phyloP scores from a whole-genome alignment of 129 eudicot genomes.

The Flaveria brownii region DNA sequence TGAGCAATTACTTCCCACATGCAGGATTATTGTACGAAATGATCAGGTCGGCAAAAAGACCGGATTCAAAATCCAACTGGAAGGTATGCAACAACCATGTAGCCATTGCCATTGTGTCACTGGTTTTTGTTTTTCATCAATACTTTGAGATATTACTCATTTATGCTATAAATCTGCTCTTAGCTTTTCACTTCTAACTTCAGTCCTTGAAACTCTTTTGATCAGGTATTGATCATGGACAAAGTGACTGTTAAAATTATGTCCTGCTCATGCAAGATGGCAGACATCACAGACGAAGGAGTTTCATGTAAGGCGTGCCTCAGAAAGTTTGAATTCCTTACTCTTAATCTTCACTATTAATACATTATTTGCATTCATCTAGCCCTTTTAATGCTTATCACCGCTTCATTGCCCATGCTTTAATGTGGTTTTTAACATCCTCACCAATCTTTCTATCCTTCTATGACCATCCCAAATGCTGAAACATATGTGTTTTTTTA shows the following conservation, averaged over 20 bases:
- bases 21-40: conserved; percentile 87
- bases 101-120: conserved; percentile 12
- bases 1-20: conserved; percentile 10
- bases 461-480: conserved; percentile 2
- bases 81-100: conserved; percentile 57
- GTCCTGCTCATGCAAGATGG: conserved; percentile 96
- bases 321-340: conserved; percentile 28
- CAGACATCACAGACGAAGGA: conserved; percentile 95
- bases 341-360: conserved; percentile 6
- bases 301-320: conserved; percentile 86
- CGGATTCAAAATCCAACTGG: conserved; percentile 85
- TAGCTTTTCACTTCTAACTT: neutral
- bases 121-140: neutral
- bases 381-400: conserved; percentile 5
- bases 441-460: conserved; percentile 11
- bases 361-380: neutral
- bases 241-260: conserved; percentile 78
- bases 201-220: conserved; percentile 24
- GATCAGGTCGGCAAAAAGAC: conserved; percentile 76
- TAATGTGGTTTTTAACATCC: conserved; percentile 10
- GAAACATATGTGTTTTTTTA: neutral
- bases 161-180: neutral
- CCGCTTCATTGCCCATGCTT: conserved; percentile 14
- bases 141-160: conserved; percentile 8
- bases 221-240: conserved; percentile 94